Evolutionary conservation across 441 rosid species (phyloP).

Genomic region (Corymbia citriodora): DNA sequence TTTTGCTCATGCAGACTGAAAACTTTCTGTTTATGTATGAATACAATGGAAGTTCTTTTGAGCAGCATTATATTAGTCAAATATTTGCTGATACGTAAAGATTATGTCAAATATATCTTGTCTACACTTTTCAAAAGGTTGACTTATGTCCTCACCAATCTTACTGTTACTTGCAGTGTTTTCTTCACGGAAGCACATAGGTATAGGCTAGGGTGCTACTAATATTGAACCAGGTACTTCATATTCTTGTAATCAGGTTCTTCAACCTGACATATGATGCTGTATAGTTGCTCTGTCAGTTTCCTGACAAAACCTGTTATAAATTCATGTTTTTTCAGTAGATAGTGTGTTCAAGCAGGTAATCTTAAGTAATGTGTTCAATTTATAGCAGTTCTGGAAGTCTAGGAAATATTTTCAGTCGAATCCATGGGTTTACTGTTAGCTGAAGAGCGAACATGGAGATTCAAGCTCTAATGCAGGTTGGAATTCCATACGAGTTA

Average conservation of each 20-base stretch:
- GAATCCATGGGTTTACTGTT: conserved; percentile 53
- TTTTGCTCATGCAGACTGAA: conserved; percentile 44
- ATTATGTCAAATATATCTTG: not conserved
- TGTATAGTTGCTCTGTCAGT: not conserved
- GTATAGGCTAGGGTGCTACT: conserved; percentile 32
- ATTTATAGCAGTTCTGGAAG: conserved; percentile 62
- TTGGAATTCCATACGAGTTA: not conserved
- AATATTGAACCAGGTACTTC: conserved; percentile 53
- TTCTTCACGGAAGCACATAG: conserved; percentile 12
- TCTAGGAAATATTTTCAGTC: conserved; percentile 46
- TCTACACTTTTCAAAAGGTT: not conserved
- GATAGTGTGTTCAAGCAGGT: conserved; percentile 8
- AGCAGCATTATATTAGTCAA: conserved; percentile 45
- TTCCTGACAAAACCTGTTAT: not conserved
- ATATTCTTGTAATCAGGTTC: conserved; percentile 8
- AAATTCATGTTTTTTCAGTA: conserved; percentile 6
- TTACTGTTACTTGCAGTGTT: conserved; percentile 31
- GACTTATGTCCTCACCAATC: not conserved
- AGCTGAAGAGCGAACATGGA: conserved; percentile 65
- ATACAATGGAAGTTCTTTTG: conserved; percentile 57
- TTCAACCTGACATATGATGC: not conserved
- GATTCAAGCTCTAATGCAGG: conserved; percentile 85
- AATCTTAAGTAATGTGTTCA: conserved; percentile 29
- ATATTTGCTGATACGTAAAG: conserved; percentile 38
- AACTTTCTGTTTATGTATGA: conserved; percentile 53